Evolutionary conservation across 805 yeast genomes (phyloP), one percentile per base, ranked within the genome.

Genomic region (Candida ficus): DNA sequence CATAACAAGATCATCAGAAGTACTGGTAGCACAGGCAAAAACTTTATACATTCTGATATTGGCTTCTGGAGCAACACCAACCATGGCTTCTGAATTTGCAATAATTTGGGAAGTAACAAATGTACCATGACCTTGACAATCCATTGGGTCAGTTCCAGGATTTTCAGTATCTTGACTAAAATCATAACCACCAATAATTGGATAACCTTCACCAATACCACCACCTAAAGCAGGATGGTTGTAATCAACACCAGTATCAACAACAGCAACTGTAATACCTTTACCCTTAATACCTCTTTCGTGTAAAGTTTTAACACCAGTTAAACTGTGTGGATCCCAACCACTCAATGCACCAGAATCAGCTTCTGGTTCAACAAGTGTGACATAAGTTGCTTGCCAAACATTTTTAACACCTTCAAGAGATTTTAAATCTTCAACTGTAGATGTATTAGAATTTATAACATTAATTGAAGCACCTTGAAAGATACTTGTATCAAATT

Each of bases 31-130:
- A 10, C 33, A n/a, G n/a, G n/a, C 44, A 37, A 47, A 47, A 12
- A 47, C 47, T 38, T 38, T 45, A 38, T 47, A 47, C 37, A 41
- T 35, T 29, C 19, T 41, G 26, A 47, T 36, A 14, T 42, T 40
- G n/a, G 51, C 47, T n/a, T 32, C 44, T 31, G 48, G 48, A 14
- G 51, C 49, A 33, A 45, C 49, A 41, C 49, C 51, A 8, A 9
- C 11, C 9, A 41, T 3, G 1, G 21, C 19, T 7, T 37, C 35
- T 17, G 42, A 35, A 14, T 45, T 25, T 19, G 40, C 46, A 26
- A 45, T 27, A 23, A 45, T 45, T 25, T 43, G 26, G 19, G 49
- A 45, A 12, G 49, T 35, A 13, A 45, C 48, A 33, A 45, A 47
- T 5, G 49, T 45, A 38, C 51, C 49, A 23, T 47, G 51, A 20